Evolutionary conservation across 1,284 basidiomycete genomes (phyloP).

Genomic region (Stereum hirsutum): DNA sequence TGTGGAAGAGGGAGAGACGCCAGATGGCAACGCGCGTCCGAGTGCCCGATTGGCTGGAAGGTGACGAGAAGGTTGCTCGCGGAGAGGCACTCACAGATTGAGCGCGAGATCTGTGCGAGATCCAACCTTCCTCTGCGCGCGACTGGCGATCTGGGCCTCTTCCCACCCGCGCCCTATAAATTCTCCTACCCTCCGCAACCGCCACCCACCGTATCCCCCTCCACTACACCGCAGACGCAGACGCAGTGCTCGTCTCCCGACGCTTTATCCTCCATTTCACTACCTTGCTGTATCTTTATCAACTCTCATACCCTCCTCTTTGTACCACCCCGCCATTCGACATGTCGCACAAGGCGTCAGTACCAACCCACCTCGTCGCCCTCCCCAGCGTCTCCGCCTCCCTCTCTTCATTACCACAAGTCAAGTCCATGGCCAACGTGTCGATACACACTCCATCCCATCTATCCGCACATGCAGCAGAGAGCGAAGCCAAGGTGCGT

Average conservation of each 20-base stretch:
- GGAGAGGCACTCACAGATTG: too few species aligned
- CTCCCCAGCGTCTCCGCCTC: constrained; percentile 61
- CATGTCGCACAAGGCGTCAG: constrained; percentile 16
- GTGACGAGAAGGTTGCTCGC: too few species aligned
- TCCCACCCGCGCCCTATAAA: too few species aligned
- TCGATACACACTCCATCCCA: constrained; percentile 58
- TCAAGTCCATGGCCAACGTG: constrained; percentile 54
- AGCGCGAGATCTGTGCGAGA: too few species aligned
- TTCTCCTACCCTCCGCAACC: constrained; percentile 11
- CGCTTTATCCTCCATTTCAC: constrained; percentile 4
- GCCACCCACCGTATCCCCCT: constrained; percentile 8
- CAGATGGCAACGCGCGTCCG: too few species aligned
- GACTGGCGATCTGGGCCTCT: too few species aligned
- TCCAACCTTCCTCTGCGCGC: too few species aligned
- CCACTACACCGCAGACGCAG: constrained; percentile 4
- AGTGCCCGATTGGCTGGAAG: too few species aligned
- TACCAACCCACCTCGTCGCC: constrained; percentile 47
- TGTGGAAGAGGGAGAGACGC: too few species aligned
- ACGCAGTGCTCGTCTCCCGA: too few species aligned
- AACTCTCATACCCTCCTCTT: constrained; percentile 7
- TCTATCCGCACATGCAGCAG: constrained; percentile 54
- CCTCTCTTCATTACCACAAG: constrained; percentile 58
- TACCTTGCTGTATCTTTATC: constrained; percentile 9
- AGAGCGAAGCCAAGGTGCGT: constrained; percentile 66
- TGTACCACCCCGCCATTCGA: constrained; percentile 14